Evolutionary conservation across 495 filamentous ascomycete species (phyloP), one percentile per base, ranked within the genome.

Genomic region (Penicillium ucsense): DNA sequence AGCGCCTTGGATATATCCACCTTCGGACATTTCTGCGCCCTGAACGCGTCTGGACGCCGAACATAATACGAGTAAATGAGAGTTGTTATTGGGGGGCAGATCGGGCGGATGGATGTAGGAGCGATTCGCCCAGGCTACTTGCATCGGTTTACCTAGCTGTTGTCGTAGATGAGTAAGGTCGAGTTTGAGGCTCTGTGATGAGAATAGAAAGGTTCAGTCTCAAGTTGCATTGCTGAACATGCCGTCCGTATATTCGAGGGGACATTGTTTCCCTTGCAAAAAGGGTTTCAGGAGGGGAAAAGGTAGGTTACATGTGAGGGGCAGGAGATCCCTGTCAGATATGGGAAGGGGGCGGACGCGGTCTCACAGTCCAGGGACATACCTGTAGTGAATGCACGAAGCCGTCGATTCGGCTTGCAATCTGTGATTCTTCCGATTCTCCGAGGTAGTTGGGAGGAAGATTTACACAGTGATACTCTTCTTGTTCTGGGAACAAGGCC

Each of bases 1-100:
- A 8, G 90, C 89, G 28, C 92, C 92, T 64, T 96, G 92, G 51
- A 98, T 86, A 59, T 98, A 98, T 29, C 83, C 85, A 4, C 79
- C 80, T 51, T 78, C 77, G 31, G 78, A 80, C 45, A 81, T 73
- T 56, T 88, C 85, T 0, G 75, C 76, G 4, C 81, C 82, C 9
- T 63, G 66, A 0, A 87, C 78, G 8, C 83, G 73, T 34, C 80
- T 73, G 0, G 89, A 95, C 28, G 85, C 82, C 3, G 89, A 89
- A 62, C 90, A 91, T 8, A 95, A 74, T 0, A 96, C 72, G 0
- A 84, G 76, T 28, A 86, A 74, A 52, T 77, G 83, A 36, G 78
- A 66, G 0, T 46, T 65, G 28, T 70, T 56, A n/a, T 57, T 50
- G 47, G 59, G 70, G 10, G 52, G 49, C 8, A 80, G 76, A 45